A percentile compares a stretch with the other conserved stretches of the same genome.
phyloP scores from a whole-genome alignment of 176 grass and related monocot species.

The Oryza glumipatula region DNA sequence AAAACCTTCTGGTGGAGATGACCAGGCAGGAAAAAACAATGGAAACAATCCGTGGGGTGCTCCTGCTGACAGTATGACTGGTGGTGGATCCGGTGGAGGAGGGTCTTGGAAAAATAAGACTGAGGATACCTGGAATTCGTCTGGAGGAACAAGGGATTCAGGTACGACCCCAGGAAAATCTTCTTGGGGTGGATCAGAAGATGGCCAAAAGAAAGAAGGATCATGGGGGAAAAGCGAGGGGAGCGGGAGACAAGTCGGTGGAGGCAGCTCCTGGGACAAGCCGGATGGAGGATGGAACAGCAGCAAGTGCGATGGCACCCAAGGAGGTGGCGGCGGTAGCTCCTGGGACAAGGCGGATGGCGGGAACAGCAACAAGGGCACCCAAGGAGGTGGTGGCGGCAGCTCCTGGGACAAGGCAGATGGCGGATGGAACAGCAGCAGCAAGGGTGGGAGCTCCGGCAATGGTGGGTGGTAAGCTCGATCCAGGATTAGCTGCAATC shows the following conservation, averaged over 20 bases:
- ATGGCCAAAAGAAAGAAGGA: slow-evolving; percentile 35
- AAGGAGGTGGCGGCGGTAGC: slow-evolving; percentile 8
- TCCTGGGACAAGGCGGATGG: slow-evolving; percentile 47
- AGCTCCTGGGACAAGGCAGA: slow-evolving; percentile 46
- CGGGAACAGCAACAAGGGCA: not conserved
- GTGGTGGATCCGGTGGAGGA: slow-evolving; percentile 7
- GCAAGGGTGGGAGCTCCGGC: not conserved
- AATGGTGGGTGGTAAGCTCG: slow-evolving; percentile 43
- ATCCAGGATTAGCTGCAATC: slow-evolving; percentile 11
- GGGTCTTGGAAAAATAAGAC: slow-evolving; percentile 46
- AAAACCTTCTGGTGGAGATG: slow-evolving; percentile 35
- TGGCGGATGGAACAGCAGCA: slow-evolving; percentile 5
- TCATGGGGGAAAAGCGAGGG: slow-evolving; percentile 27
- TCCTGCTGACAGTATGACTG: not conserved
- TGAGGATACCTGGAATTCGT: slow-evolving; percentile 36
- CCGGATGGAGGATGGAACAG: slow-evolving; percentile 17
- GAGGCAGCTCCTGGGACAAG: slow-evolving; percentile 49
- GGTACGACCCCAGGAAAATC: slow-evolving; percentile 22
- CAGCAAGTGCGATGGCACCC: not conserved
- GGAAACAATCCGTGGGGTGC: slow-evolving; percentile 38
- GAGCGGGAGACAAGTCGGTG: slow-evolving; percentile 25
- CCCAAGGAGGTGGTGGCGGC: not conserved
- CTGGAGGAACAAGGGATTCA: not conserved
- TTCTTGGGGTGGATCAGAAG: slow-evolving; percentile 27
- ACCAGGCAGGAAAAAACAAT: slow-evolving; percentile 37